Evolutionary conservation across 2,329 filamentous ascomycete genomes (phyloP), one percentile per base, ranked within the genome.

Genomic region (Nemania sp.): DNA sequence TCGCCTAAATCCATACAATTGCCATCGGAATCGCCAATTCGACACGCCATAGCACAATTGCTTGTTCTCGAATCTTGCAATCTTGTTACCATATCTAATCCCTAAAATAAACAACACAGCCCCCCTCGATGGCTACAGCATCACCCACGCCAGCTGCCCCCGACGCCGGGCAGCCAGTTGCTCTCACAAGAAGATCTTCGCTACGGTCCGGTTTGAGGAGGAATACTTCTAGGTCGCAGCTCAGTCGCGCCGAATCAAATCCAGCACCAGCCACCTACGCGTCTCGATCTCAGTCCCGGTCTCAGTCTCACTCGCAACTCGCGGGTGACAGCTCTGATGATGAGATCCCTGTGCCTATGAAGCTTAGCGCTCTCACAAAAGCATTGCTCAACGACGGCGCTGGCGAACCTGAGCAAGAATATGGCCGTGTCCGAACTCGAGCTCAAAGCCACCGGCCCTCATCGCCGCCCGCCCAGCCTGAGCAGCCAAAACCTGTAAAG

Each of bases 281-380:
- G 51, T 75, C 57, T 10, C 57, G 45, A 13, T 29, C 56, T 27
- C 56, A 57, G 32, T 43, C 62, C 29, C 63, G 62, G 43, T 41
- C 57, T 10, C 62, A 66, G 3, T 47, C 76, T 57, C 80, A 83
- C 58, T 79, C 84, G 62, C 83, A 84, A 66, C 83, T 84, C n/a
- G 76, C 83, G 0, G 79, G 90, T 74, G 94, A 97, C 77, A 97
- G 93, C 83, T 97, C 94, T 26, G 95, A 98, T 80, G 95, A 98
- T 76, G 95, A 98, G 80, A 93, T 97, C 29, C 92, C 92, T 18
- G 91, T 93, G 73, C 94, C 94, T 75, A 93, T 96, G 88, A 97
- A 96, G 82, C 92, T 98, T 78, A 98, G 94, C 78, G 94, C 94
- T 75, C 88, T 96, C 73, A 97, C 95, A 56, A 95, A 96, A 77